These are phyloP conservation scores for Dactylellina cionopaga DNA, from an alignment of 2,329 filamentous ascomycete species.

Conservation along the genomic window DNA sequence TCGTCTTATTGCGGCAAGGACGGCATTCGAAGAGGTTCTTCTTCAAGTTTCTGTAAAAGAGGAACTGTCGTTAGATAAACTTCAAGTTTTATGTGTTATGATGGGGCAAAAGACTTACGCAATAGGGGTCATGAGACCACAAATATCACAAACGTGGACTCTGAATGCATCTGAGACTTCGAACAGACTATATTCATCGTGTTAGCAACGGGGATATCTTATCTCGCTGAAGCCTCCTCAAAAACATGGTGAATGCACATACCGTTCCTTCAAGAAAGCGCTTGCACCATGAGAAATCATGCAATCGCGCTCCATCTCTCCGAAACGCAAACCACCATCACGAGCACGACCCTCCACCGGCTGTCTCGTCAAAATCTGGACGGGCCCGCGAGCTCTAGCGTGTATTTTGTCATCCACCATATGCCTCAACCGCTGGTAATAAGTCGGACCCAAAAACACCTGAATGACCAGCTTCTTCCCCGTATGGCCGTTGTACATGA, in stretches of 20 bases:
- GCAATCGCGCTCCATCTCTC: constrained; percentile 99
- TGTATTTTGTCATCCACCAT: constrained; percentile 99
- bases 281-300: constrained; percentile 99
- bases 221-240: neutral
- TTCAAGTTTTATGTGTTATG: constrained; percentile 38
- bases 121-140: constrained; percentile 97
- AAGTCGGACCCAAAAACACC: constrained; percentile 96
- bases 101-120: constrained; percentile 75
- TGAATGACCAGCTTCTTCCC: constrained; percentile 92
- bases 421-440: constrained; percentile 97
- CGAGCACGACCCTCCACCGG: constrained; percentile 97
- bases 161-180: constrained; percentile 98
- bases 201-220: too few relatives aligned
- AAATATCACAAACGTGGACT: constrained; percentile 98
- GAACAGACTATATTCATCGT: constrained; percentile 77
- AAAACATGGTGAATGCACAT: neutral
- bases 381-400: constrained; percentile 93
- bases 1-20: constrained; percentile 98
- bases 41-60: constrained; percentile 77
- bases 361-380: constrained; percentile 96
- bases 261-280: constrained; percentile 89
- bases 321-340: constrained; percentile 97
- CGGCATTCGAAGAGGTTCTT: constrained; percentile 97
- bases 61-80: constrained; percentile 16
- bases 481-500: constrained; percentile 99